Evolutionary conservation across 2,329 filamentous ascomycete genomes (phyloP).

Genomic region (Aspergillus vadensis): DNA sequence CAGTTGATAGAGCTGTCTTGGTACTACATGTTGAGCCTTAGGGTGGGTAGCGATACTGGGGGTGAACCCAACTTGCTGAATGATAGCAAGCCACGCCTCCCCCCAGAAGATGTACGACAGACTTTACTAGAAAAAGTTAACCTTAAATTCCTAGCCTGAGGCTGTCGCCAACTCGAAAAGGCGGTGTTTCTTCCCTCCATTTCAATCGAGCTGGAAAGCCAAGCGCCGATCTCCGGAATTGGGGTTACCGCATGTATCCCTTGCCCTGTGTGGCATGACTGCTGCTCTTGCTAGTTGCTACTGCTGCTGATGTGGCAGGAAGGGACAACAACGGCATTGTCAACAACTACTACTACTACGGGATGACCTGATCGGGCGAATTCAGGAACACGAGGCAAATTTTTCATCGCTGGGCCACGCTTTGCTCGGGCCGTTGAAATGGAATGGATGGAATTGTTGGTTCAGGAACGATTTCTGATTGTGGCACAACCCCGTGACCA

Average conservation of each 20-base stretch:
- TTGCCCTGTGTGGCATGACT: neutral
- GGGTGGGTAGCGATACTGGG: neutral
- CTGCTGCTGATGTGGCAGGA: neutral
- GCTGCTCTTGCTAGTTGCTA: neutral
- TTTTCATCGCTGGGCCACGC: neutral
- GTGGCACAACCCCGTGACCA: neutral
- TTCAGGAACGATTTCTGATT: neutral
- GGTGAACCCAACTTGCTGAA: neutral
- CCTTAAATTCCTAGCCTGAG: slow-evolving; percentile 3
- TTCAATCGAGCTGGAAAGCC: neutral
- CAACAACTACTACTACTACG: too few relatives aligned
- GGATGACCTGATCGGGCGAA: neutral
- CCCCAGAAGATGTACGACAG: neutral
- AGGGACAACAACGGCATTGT: neutral
- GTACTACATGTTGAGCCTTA: neutral
- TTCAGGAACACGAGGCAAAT: neutral
- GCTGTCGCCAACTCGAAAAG: neutral
- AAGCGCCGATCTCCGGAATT: neutral
- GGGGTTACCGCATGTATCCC: neutral
- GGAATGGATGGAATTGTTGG: neutral
- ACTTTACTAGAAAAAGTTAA: slow-evolving; percentile 7
- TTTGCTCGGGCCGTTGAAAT: neutral
- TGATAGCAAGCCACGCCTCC: slow-evolving; percentile 1
- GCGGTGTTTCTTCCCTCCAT: neutral
- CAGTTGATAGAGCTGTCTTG: neutral